Evolutionary conservation across 345 rosid species (phyloP).

Genomic region (Brassica carinata): DNA sequence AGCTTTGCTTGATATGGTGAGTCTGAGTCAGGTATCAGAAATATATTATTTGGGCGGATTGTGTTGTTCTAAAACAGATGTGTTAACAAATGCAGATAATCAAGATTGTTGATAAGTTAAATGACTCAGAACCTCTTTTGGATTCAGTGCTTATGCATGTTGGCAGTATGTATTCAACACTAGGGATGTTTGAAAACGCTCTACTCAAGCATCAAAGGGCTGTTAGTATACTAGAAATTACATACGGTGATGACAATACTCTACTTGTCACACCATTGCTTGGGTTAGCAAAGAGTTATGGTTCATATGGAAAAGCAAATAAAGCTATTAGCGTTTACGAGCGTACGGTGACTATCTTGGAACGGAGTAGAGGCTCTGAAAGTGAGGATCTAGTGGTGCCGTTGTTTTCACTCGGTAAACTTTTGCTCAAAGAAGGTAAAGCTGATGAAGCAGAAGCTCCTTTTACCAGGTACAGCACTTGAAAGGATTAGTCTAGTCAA

Average conservation of each 20-base stretch:
- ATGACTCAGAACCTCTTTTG: slow-evolving; percentile 61
- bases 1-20: slow-evolving; percentile 60
- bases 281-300: slow-evolving; percentile 80
- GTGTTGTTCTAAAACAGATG: background rate
- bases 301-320: slow-evolving; percentile 56
- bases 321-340: slow-evolving; percentile 61
- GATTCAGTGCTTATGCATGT: slow-evolving; percentile 74
- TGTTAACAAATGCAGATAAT: slow-evolving; percentile 55
- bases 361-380: slow-evolving; percentile 63
- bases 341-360: slow-evolving; percentile 59
- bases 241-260: slow-evolving; percentile 59
- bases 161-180: slow-evolving; percentile 76
- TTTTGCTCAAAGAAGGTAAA: slow-evolving; percentile 73
- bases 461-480: slow-evolving; percentile 56
- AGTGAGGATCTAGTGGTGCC: slow-evolving; percentile 78
- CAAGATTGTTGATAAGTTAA: slow-evolving; percentile 51
- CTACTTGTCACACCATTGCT: slow-evolving; percentile 69
- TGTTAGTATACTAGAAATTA: slow-evolving; percentile 52
- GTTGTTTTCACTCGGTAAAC: slow-evolving; percentile 69
- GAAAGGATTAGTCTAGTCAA: slow-evolving; percentile 6
- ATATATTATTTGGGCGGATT: background rate
- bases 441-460: slow-evolving; percentile 59
- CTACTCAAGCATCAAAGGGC: slow-evolving; percentile 54
- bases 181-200: slow-evolving; percentile 70
- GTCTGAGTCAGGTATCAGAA: slow-evolving; percentile 4